Base-by-base conservation (phyloP, 371 early-diverging fungal species). In the Lichtheimia ornata region DNA sequence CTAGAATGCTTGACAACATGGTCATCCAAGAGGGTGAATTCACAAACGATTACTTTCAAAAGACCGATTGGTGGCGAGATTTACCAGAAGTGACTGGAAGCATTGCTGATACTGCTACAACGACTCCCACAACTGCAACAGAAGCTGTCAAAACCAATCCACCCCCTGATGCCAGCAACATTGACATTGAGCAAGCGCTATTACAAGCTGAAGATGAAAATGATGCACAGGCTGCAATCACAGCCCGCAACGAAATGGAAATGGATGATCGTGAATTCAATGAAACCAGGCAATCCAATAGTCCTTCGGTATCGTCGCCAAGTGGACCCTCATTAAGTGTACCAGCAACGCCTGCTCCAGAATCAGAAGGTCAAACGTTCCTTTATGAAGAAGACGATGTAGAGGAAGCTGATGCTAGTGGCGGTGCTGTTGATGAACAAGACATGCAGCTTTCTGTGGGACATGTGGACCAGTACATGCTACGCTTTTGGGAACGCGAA, bases 1-100 rank as follows among this genome's bases (percentile, higher is more conserved):
- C 20, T 70, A 80, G 87, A 56, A 71, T 88, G 80, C 77, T 97
- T 13, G 96, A 96, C 71, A 90, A 95, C 64, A 78, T 93, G 3
- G 91, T 94, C 12, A 93, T 94, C 50, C 89, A 88, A 69, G 89
- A 91, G 54, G 94, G 92, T 28, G 87, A 77, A 24, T 94, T 94
- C 64, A 91, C 90, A 1, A 86, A 88, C 15, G 91, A 90, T 50
- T 88, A 78, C 49, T 82, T 89, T 55, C 72, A 84, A 43, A 87
- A 83, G 50, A 78, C 82, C 70, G 86, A 88, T 40, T 90, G 92
- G 92, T 81, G 88, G 67, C 79, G 76, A 22, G 84, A 85, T 52
- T 59, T 88, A 17, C 80, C 84, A 24, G 84, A 83, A 52, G 81
- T 80, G 15, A 74, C 75, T 40, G 81, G 83, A 4, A 20, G 56